phyloP scores from a whole-genome alignment of 129 eudicot species.

The Heracleum sosnowskyi region DNA sequence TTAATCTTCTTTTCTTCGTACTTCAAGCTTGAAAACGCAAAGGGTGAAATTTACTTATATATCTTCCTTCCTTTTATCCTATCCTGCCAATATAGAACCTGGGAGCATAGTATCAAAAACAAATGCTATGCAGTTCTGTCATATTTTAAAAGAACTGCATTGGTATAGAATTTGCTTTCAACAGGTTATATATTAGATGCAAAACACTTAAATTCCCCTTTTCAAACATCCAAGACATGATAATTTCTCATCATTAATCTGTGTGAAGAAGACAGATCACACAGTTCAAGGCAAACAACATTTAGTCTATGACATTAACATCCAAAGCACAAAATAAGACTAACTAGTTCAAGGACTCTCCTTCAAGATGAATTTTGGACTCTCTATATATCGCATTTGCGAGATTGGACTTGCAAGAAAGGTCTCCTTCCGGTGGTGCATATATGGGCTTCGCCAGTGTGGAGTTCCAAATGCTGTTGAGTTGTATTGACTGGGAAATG shows the following conservation, averaged over 20 bases:
- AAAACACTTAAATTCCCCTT: background rate
- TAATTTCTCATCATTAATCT: background rate
- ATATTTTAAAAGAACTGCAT: too few species aligned
- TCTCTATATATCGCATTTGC: background rate
- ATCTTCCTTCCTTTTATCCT: background rate
- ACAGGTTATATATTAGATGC: background rate
- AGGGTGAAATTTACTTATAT: background rate
- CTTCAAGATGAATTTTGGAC: background rate
- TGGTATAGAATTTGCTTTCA: background rate
- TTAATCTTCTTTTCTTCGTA: background rate
- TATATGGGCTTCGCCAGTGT: conserved; percentile 1
- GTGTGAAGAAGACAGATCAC: conserved; percentile 8
- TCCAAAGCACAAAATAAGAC: background rate
- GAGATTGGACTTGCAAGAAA: background rate
- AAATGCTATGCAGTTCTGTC: too few species aligned
- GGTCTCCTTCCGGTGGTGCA: background rate
- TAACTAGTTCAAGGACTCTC: background rate
- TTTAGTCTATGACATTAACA: background rate
- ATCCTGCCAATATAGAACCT: background rate
- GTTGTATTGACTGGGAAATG: conserved; percentile 13
- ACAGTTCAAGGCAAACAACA: background rate
- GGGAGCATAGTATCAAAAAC: background rate
- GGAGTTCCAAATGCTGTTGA: background rate
- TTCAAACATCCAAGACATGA: background rate
- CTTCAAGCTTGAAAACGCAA: too few species aligned